phyloP scores from a whole-genome alignment of 108 stramenopile species.

The Cyclotella distinguenda region DNA sequence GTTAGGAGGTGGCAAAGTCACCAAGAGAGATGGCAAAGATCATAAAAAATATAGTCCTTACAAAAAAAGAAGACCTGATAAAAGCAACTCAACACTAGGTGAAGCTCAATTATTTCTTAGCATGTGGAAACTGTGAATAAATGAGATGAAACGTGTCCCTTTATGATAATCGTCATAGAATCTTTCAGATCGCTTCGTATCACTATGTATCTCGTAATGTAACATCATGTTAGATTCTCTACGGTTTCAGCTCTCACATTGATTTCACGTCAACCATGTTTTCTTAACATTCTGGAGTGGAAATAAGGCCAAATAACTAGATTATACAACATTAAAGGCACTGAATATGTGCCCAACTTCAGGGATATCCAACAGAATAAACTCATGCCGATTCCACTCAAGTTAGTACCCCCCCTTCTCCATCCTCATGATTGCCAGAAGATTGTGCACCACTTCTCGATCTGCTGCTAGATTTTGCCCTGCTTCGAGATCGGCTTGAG shows the following conservation, averaged over 20 bases:
- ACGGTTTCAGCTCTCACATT: no score
- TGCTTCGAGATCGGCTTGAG: constrained; percentile 32
- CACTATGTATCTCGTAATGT: no score
- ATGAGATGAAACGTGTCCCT: no score
- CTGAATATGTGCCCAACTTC: background rate
- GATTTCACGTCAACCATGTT: no score
- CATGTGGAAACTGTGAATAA: constrained; percentile 73
- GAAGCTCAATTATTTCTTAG: constrained; percentile 81
- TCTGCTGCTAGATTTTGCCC: constrained; percentile 40
- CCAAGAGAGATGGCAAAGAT: background rate
- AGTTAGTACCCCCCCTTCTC: constrained; percentile 56
- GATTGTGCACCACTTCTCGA: constrained; percentile 33
- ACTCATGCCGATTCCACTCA: constrained; percentile 21
- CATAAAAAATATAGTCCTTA: constrained; percentile 27
- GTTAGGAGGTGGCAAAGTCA: constrained; percentile 33
- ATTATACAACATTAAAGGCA: background rate
- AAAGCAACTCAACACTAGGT: constrained; percentile 46
- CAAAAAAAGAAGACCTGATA: constrained; percentile 12
- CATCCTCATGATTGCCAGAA: constrained; percentile 37
- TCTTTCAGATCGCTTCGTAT: no score
- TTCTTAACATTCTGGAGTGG: background rate
- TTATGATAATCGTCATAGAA: no score
- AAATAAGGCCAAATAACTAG: background rate
- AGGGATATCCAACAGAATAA: no score
- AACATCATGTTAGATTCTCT: no score